Conservation (phyloP, 2,329 filamentous ascomycete genomes). For the Calonectria crousiana region DNA sequence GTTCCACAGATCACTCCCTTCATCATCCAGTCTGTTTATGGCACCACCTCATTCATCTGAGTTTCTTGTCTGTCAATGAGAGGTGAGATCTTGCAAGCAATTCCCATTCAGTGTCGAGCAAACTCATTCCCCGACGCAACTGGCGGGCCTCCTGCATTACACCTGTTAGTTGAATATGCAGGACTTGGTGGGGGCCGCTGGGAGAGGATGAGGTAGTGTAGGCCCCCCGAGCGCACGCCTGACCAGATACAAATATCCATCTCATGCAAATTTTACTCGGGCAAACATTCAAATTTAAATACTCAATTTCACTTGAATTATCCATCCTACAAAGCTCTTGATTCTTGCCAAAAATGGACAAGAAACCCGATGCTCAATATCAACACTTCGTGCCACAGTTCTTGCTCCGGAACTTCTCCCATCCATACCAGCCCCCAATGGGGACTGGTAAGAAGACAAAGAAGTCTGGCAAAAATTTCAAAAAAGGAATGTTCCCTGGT, state of each 20-base stretch:
- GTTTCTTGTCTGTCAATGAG: too few species aligned
- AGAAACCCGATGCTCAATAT: not conserved
- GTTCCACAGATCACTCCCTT: too few species aligned
- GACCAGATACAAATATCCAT: not conserved
- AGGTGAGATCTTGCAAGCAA: too few species aligned
- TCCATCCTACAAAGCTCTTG: not conserved
- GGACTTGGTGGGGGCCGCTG: not conserved
- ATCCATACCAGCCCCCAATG: not conserved
- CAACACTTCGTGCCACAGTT: conserved; percentile 21
- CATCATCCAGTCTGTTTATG: not conserved
- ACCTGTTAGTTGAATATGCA: not conserved
- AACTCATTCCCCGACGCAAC: not conserved
- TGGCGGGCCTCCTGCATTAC: not conserved
- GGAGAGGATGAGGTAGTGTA: not conserved
- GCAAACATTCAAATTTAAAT: not conserved
- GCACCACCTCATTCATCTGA: not conserved
- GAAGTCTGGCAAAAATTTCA: not conserved
- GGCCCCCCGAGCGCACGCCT: not conserved
- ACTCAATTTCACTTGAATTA: not conserved
- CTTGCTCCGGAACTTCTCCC: conserved; percentile 10
- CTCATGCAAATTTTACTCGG: not conserved
- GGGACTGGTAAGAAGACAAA: not conserved
- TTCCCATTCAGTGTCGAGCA: not conserved
- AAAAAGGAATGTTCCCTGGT: not conserved
- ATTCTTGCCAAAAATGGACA: not conserved